phyloP scores from a whole-genome alignment of 306 rosid species.

The Castanea crenata region DNA sequence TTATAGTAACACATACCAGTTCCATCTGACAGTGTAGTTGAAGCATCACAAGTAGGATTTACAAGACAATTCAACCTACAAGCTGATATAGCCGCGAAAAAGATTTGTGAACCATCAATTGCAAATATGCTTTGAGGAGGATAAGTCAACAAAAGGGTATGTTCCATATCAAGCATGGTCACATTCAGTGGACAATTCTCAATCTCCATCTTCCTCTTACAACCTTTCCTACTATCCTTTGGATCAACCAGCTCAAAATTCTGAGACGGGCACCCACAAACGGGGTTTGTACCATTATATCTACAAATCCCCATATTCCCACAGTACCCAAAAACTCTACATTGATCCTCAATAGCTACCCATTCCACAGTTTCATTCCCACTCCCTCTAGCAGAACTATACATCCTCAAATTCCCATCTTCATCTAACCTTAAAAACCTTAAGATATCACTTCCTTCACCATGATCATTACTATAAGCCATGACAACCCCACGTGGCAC shows the following conservation, averaged over 20 bases:
- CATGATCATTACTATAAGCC: constrained; percentile 68
- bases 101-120: constrained; percentile 11
- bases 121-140: constrained; percentile 26
- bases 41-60: constrained; percentile 38
- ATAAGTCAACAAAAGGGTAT: constrained; percentile 52
- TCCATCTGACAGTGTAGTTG: constrained; percentile 47
- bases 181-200: constrained; percentile 42
- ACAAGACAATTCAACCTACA: constrained; percentile 48
- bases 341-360: constrained; percentile 68
- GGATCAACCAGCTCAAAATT: constrained; percentile 65
- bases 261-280: constrained; percentile 64
- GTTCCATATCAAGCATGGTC: constrained; percentile 42
- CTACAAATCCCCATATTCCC: constrained; percentile 68
- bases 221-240: constrained; percentile 49
- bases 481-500: constrained; percentile 29
- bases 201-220: constrained; percentile 50
- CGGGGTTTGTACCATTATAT: constrained; percentile 48
- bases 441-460: constrained; percentile 33
- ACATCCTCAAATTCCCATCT: constrained; percentile 77
- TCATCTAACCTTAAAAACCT: constrained; percentile 54
- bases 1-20: constrained; percentile 42
- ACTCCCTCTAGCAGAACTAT: constrained; percentile 42
- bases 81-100: constrained; percentile 38
- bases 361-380: constrained; percentile 36
- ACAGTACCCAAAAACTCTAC: constrained; percentile 68